A percentile compares a stretch with the other conserved stretches of the same genome.
These are phyloP conservation scores for Omphalea diandra DNA, from an alignment of 441 rosid species.

Conservation along the genomic window DNA sequence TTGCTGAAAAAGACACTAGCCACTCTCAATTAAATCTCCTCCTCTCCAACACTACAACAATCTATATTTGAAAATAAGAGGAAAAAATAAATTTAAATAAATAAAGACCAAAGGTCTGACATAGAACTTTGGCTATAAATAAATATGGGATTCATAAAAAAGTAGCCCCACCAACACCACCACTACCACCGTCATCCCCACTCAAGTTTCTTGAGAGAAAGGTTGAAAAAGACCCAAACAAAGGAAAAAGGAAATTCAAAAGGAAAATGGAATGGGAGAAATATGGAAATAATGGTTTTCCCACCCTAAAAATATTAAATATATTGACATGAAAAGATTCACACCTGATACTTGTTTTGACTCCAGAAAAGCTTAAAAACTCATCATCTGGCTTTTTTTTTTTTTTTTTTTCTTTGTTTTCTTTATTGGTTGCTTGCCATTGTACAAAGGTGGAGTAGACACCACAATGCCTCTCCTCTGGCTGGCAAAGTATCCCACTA, in stretches of 20 bases:
- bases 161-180: too few relatives aligned
- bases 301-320: not conserved
- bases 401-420: not conserved
- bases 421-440: slow-evolving; percentile 29
- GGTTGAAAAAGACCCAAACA: not conserved
- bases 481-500: slow-evolving; percentile 67
- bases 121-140: slow-evolving; percentile 20
- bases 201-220: slow-evolving; percentile 23
- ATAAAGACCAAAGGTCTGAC: slow-evolving; percentile 8
- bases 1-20: slow-evolving; percentile 10
- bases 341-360: slow-evolving; percentile 40
- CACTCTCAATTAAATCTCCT: slow-evolving; percentile 12
- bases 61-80: not conserved
- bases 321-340: slow-evolving; percentile 23
- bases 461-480: slow-evolving; percentile 51
- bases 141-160: slow-evolving; percentile 18
- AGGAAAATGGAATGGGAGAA: too few relatives aligned
- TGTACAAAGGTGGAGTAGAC: slow-evolving; percentile 45
- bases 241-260: not conserved
- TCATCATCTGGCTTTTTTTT: slow-evolving; percentile 2
- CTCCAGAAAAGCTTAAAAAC: slow-evolving; percentile 30
- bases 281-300: slow-evolving; percentile 15
- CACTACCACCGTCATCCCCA: not conserved
- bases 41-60: slow-evolving; percentile 15
- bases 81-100: not conserved